These are phyloP conservation scores for Diplodia seriata DNA, from an alignment of 2,329 filamentous ascomycete genomes.

Conservation along the genomic window DNA sequence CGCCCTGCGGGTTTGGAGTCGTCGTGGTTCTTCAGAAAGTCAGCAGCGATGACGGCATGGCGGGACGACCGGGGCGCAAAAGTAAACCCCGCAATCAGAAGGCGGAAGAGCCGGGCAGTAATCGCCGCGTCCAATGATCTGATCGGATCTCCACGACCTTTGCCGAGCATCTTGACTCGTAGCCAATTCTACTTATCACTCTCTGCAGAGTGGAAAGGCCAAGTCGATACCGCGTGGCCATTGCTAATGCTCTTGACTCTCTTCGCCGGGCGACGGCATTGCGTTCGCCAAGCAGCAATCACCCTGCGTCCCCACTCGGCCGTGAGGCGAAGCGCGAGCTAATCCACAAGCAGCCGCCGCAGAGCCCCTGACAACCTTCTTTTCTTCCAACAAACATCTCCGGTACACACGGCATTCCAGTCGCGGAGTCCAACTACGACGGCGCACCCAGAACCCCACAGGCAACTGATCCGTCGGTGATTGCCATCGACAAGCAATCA, in stretches of 20 bases:
- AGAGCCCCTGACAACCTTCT: constrained; percentile 16
- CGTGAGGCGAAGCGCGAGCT: not conserved
- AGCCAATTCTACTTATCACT: not conserved
- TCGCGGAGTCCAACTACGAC: not conserved
- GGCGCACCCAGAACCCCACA: not conserved
- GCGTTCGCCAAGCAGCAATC: constrained; percentile 5
- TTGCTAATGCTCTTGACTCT: constrained; percentile 19
- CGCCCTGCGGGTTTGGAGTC: not conserved
- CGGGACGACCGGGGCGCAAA: not conserved
- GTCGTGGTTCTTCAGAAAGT: not conserved
- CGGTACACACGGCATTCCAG: not conserved
- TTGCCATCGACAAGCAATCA: constrained; percentile 24
- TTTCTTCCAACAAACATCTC: not conserved
- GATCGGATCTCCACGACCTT: constrained; percentile 12
- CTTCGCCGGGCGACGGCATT: not conserved
- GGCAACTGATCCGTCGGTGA: not conserved
- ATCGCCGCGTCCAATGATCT: not conserved
- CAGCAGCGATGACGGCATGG: constrained; percentile 21
- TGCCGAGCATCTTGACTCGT: constrained; percentile 3
- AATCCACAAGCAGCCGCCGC: constrained; percentile 2
- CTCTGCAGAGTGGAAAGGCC: not conserved
- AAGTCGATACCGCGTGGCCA: not conserved
- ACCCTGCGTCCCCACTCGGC: not conserved
- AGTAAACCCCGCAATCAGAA: constrained; percentile 9
- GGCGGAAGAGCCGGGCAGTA: constrained; percentile 3